Percentiles rank a stretch among this genome's conserved stretches.
phyloP scores from a whole-genome alignment of 2,329 filamentous ascomycete genomes.

The Iodosphaeria phyllophila region DNA sequence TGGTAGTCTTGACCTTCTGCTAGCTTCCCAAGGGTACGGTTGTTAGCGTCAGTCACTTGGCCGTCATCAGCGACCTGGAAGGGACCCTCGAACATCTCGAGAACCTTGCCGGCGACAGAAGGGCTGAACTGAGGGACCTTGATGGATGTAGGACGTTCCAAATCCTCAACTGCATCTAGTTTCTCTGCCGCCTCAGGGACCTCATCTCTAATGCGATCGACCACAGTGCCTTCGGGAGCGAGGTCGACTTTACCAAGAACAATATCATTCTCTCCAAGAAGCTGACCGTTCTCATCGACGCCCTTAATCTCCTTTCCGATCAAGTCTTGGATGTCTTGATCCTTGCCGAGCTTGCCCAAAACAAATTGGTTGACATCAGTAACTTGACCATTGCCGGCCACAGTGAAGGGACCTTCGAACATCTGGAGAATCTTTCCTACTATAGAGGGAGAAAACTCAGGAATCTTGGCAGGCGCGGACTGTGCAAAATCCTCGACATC shows the following conservation, averaged over 20 bases:
- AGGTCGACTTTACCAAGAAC: conserved; percentile 41
- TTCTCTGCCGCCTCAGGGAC: conserved; percentile 12
- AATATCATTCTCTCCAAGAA: conserved; percentile 45
- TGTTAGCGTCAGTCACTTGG: conserved; percentile 26
- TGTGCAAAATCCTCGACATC: conserved; percentile 4
- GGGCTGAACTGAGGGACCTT: conserved; percentile 14
- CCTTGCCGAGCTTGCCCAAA: conserved; percentile 13
- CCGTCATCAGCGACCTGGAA: conserved; percentile 26
- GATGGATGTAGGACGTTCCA: conserved; percentile 16
- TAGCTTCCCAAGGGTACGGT: conserved; percentile 15
- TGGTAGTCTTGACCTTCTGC: conserved; percentile 12
- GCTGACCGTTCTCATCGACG: conserved; percentile 45
- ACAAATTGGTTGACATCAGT: conserved; percentile 25
- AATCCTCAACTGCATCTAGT: conserved; percentile 12
- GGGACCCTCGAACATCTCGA: conserved; percentile 14
- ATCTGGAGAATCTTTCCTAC: conserved; percentile 14
- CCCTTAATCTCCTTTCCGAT: conserved; percentile 47
- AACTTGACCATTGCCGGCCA: conserved; percentile 25
- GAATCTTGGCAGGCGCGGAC: conserved; percentile 9
- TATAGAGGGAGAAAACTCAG: conserved; percentile 13
- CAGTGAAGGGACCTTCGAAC: conserved; percentile 18
- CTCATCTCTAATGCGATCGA: conserved; percentile 15
- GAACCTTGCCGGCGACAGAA: conserved; percentile 14
- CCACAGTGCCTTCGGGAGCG: conserved; percentile 22
- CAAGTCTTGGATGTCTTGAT: conserved; percentile 10